phyloP scores from a whole-genome alignment of 495 filamentous ascomycete genomes.

The Neurospora sp. region DNA sequence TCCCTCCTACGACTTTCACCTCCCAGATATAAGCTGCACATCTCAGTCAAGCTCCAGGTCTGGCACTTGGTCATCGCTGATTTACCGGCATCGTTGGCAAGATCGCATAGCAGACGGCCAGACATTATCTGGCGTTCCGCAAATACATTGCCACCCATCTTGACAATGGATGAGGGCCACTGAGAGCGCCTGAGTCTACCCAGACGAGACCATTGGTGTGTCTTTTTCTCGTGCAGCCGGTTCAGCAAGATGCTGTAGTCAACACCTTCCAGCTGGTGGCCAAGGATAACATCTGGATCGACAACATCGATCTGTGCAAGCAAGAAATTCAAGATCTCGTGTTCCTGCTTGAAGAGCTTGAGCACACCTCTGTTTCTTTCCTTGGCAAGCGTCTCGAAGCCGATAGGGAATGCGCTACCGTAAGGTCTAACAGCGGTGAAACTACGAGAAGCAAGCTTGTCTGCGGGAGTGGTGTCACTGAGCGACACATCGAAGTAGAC shows the following conservation, averaged over 20 bases:
- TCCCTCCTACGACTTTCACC: conserved; percentile 63
- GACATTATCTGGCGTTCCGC: conserved; percentile 82
- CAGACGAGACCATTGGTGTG: conserved; percentile 84
- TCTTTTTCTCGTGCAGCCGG: conserved; percentile 81
- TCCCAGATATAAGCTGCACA: conserved; percentile 78
- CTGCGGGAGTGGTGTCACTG: conserved; percentile 76
- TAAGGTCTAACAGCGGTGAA: conserved; percentile 86
- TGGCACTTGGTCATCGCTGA: conserved; percentile 95
- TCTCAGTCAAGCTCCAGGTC: conserved; percentile 94
- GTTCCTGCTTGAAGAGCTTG: conserved; percentile 72
- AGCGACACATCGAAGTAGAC: conserved; percentile 87
- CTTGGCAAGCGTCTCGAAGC: conserved; percentile 64
- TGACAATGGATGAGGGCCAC: conserved; percentile 85
- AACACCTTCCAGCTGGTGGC: conserved; percentile 94
- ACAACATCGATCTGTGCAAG: conserved; percentile 75
- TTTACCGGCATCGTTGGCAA: conserved; percentile 94
- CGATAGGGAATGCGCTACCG: conserved; percentile 64
- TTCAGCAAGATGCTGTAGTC: conserved; percentile 87
- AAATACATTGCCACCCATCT: conserved; percentile 79
- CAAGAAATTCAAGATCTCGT: conserved; percentile 74
- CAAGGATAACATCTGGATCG: conserved; percentile 89
- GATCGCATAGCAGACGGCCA: conserved; percentile 84
- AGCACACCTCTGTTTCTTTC: conserved; percentile 57
- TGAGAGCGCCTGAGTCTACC: conserved; percentile 71
- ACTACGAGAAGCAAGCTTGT: conserved; percentile 77